Evolutionary conservation across 2,329 filamentous ascomycete species (phyloP), one percentile per base, ranked within the genome.

Genomic region (Exophiala spinifera): DNA sequence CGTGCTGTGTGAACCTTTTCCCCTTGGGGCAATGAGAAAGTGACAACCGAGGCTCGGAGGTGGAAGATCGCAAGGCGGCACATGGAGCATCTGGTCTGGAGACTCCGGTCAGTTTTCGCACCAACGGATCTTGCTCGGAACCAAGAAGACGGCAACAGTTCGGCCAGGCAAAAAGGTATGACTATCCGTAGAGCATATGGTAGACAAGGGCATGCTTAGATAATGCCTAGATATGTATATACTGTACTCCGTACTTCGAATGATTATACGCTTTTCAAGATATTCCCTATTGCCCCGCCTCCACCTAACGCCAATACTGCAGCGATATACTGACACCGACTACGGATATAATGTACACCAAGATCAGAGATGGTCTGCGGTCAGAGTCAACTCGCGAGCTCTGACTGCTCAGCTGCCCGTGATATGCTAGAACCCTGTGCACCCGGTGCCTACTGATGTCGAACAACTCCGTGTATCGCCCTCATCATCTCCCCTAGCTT

Each of bases 401-500:
- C 4, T 11, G 28, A 31, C 6, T 31, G 28, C 5, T 25, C 5
- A 4, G 8, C 23, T 25, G n/a, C n/a, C n/a, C 23, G 23, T 25
- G 23, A 25, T n/a, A 25, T 25, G 23, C 23, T 25, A 25, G 6
- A 31, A 31, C 28, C 8, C 4, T 25, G 7, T 25, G 7, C 3
- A 25, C n/a, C 34, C 31, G n/a, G 36, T 42, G n/a, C 28, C 56
- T 28, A 60, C 14, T 50, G 40, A 31, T 45, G 36, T 17, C 50
- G 39, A 10, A 52, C 28, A 39, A 58, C 51, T 8, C 61, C 62
- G 49, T 64, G 62, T 21, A 64, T 46, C 19, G 50, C 47, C 55
- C 59, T 64, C 61, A 64, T 62, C 46, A 64, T 50, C 33, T 57
- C 55, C 13, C 62, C 61, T 37, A 64, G 46, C 10, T 51, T 56